Conservation (phyloP, 345 rosid species). For the Salix exigua region DNA sequence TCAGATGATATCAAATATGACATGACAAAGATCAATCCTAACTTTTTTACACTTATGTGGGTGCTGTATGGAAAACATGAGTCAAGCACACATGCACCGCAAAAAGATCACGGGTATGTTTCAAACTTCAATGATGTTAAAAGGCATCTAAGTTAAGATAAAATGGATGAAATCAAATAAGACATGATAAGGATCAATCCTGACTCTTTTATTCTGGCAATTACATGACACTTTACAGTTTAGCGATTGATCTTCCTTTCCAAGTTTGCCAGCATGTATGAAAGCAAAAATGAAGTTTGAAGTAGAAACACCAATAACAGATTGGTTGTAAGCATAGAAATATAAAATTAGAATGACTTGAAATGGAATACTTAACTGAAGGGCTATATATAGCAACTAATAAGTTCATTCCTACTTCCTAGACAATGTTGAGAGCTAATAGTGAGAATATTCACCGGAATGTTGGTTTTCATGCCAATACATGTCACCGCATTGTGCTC, state of each 20-base stretch:
- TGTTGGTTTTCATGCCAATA: slow-evolving; percentile 70
- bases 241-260: background rate
- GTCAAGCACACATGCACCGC: background rate
- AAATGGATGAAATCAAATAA: background rate
- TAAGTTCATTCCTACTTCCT: background rate
- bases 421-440: background rate
- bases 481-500: slow-evolving; percentile 90
- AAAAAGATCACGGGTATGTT: background rate
- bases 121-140: background rate
- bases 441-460: slow-evolving; percentile 45
- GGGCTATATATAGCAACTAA: background rate
- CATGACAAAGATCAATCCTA: slow-evolving; percentile 13
- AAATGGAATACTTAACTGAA: slow-evolving; percentile 11
- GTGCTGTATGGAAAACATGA: too few species aligned
- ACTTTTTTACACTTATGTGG: slow-evolving; percentile 4
- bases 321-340: background rate
- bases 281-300: background rate
- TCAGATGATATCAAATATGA: background rate
- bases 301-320: background rate
- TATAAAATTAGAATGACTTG: background rate
- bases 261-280: background rate
- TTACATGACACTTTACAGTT: slow-evolving; percentile 6
- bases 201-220: slow-evolving; percentile 19
- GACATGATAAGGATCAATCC: slow-evolving; percentile 11
- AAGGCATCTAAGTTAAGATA: background rate